Conservation (phyloP, 495 filamentous ascomycete genomes). For the Neurospora sp. region DNA sequence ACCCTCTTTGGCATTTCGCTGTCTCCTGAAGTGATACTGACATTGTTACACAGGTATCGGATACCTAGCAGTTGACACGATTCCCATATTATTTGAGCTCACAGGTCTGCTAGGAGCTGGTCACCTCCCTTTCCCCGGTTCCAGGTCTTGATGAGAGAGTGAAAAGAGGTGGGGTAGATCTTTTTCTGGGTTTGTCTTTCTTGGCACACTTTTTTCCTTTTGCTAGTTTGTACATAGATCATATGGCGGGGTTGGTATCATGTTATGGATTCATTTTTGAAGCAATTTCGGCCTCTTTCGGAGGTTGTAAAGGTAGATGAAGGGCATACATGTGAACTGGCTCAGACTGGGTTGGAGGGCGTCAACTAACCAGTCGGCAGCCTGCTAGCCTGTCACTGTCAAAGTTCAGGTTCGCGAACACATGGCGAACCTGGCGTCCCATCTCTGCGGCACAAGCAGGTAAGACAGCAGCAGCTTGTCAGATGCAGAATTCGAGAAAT, state of each 20-base stretch:
- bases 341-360: no score
- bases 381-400: no score
- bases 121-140: not conserved
- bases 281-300: no score
- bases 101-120: constrained; percentile 44
- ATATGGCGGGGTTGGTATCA: not conserved
- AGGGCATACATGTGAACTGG: no score
- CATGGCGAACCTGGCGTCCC: no score
- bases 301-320: no score
- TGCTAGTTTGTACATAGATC: not conserved
- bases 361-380: no score
- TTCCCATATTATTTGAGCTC: constrained; percentile 56
- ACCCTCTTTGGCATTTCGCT: not conserved
- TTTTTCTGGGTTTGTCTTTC: not conserved
- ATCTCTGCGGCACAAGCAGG: no score
- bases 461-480: no score
- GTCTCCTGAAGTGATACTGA: no score
- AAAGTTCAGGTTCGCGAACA: no score
- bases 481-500: no score
- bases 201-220: not conserved
- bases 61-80: constrained; percentile 58
- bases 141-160: not conserved
- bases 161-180: not conserved
- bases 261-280: not conserved
- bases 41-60: constrained; percentile 45